A percentile compares a stretch with the other conserved stretches of the same genome.
phyloP scores from a whole-genome alignment of 148 eudicot genomes.

The Cornus florida region DNA sequence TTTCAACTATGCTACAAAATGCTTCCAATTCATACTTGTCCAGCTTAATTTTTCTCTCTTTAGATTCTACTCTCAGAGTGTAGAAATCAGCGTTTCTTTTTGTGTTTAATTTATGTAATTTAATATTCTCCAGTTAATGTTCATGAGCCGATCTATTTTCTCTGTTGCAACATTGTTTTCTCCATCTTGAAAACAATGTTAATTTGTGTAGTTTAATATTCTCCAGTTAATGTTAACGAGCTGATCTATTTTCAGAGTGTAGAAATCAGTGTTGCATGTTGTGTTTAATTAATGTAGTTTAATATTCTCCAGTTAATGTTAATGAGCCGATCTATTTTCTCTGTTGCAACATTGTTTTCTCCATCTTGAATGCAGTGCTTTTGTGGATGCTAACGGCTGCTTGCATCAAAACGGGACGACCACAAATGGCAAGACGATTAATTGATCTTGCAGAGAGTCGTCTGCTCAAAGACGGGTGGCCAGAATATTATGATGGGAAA shows the following conservation, averaged over 20 bases:
- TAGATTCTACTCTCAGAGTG: too few species aligned
- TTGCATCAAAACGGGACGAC: constrained; percentile 80
- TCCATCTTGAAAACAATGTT: not conserved
- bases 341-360: not conserved
- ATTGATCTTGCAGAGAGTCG: constrained; percentile 75
- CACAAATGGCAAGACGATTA: constrained; percentile 69
- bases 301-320: not conserved
- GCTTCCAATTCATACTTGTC: too few species aligned
- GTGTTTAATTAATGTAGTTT: not conserved
- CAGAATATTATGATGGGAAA: constrained; percentile 80
- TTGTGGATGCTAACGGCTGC: constrained; percentile 87
- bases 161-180: constrained; percentile 1
- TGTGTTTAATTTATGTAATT: not conserved
- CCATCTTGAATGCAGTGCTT: constrained; percentile 51
- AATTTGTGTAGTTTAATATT: too few species aligned
- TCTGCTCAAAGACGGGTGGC: constrained; percentile 73
- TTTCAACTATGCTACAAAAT: too few species aligned
- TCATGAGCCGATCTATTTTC: not conserved
- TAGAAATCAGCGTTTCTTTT: not conserved
- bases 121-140: not conserved
- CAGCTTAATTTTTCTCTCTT: too few species aligned
- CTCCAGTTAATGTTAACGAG: too few species aligned
- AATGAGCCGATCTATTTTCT: not conserved
- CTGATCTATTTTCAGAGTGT: too few species aligned
- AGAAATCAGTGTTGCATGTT: not conserved